Conservation (phyloP, 305 asterid genomes). For the Fraxinus platypoda region DNA sequence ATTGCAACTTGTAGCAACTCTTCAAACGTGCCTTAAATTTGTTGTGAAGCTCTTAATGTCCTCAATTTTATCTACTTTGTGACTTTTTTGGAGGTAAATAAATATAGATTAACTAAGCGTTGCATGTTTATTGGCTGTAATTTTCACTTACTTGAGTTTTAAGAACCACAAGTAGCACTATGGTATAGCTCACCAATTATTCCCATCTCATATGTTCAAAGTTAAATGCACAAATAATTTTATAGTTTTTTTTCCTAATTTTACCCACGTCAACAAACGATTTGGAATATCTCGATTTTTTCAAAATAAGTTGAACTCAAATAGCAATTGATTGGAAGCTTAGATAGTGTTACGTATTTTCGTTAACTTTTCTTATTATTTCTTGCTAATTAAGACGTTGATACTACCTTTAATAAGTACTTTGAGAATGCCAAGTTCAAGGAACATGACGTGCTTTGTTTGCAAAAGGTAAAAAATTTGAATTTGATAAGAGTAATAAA, state of each 20-base stretch:
- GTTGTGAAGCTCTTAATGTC: neutral
- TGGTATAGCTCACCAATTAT: neutral
- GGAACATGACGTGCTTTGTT: neutral
- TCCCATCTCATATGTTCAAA: neutral
- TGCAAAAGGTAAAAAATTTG: neutral
- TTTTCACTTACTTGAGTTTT: neutral
- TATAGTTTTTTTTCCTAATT: no score
- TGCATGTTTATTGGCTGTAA: neutral
- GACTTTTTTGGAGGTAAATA: neutral
- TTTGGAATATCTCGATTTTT: neutral
- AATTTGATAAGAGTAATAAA: no score
- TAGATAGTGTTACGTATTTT: neutral
- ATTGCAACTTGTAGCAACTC: conserved; percentile 14
- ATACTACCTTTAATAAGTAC: neutral
- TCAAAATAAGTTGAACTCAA: neutral
- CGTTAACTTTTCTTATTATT: neutral
- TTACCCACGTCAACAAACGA: neutral
- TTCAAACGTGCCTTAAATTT: conserved; percentile 7
- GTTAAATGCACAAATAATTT: neutral
- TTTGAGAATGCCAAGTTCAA: neutral
- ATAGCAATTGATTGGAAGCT: neutral
- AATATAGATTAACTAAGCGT: neutral
- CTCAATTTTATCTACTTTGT: neutral
- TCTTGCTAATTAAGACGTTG: neutral
- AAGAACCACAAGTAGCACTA: neutral